These are phyloP conservation scores for Austroboletus niveus DNA, from an alignment of 1,284 basidiomycete genomes.

Conservation along the genomic window DNA sequence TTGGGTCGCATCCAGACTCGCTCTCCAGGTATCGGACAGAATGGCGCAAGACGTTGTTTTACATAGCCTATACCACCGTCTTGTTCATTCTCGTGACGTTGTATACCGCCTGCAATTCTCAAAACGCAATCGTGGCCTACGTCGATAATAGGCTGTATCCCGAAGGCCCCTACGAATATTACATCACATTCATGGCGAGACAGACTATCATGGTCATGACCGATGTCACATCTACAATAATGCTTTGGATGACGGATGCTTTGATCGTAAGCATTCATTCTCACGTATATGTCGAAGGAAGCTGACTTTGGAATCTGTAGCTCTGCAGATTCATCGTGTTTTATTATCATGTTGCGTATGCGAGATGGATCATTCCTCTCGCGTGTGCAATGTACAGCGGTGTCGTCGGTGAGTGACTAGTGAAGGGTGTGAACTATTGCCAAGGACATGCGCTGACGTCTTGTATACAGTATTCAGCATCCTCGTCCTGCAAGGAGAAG, in stretches of 20 bases:
- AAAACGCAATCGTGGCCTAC: constrained; percentile 27
- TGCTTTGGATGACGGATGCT: constrained; percentile 34
- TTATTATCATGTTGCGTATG: constrained; percentile 22
- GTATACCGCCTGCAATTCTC: constrained; percentile 29
- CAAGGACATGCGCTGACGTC: not conserved
- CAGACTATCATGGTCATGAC: constrained; percentile 27
- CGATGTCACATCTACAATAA: constrained; percentile 22
- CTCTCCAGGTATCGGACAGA: not conserved
- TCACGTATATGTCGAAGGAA: not conserved
- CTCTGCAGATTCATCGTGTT: constrained; percentile 27
- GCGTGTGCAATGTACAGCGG: constrained; percentile 25
- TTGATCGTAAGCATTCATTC: constrained; percentile 21
- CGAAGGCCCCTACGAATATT: constrained; percentile 32
- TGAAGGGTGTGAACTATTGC: not conserved
- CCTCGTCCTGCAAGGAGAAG: constrained; percentile 21
- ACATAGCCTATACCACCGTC: constrained; percentile 26
- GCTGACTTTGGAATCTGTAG: constrained; percentile 14
- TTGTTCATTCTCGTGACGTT: constrained; percentile 33
- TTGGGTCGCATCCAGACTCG: constrained; percentile 8
- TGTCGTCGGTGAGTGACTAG: constrained; percentile 21
- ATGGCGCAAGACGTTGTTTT: constrained; percentile 23
- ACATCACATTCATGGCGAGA: constrained; percentile 18
- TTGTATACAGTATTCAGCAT: constrained; percentile 16
- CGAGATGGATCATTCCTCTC: constrained; percentile 28
- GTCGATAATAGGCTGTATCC: constrained; percentile 36